phyloP scores from a whole-genome alignment of 805 yeast species.

The Myxozyma vanderwaltii region DNA sequence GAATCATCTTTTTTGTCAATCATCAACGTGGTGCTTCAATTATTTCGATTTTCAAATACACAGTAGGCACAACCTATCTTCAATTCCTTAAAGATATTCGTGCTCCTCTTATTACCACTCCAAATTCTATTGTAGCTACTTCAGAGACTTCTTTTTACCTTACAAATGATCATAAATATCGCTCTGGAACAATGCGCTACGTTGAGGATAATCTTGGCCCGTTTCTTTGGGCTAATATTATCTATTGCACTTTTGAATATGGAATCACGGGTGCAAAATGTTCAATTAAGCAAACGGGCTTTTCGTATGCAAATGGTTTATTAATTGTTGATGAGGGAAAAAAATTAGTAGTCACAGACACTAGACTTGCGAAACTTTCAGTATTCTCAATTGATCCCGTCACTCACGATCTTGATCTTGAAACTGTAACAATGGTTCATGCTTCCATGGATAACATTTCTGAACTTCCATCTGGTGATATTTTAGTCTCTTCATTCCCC shows the following conservation, averaged over 20 bases:
- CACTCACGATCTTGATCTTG: constrained; percentile 12
- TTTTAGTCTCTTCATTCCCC: constrained; percentile 20
- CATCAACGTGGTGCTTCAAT: constrained; percentile 14
- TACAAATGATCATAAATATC: constrained; percentile 22
- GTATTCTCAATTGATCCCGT: constrained; percentile 7
- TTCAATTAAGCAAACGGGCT: neutral
- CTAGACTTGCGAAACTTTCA: constrained; percentile 5
- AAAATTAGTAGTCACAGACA: constrained; percentile 15
- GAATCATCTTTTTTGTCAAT: constrained; percentile 18
- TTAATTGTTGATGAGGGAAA: constrained; percentile 11
- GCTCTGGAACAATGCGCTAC: constrained; percentile 1
- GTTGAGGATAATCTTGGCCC: constrained; percentile 19
- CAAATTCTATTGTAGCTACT: constrained; percentile 13
- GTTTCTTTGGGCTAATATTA: constrained; percentile 18
- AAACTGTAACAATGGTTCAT: neutral
- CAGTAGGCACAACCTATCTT: constrained; percentile 2
- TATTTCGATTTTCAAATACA: constrained; percentile 14
- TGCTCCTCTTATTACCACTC: constrained; percentile 10
- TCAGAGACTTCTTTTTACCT: constrained; percentile 18
- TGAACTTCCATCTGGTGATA: constrained; percentile 16
- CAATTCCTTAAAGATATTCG: constrained; percentile 2
- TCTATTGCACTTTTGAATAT: constrained; percentile 3
- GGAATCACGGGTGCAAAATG: neutral
- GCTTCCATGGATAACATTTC: constrained; percentile 12
- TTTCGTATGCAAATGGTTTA: constrained; percentile 19